phyloP scores from a whole-genome alignment of 495 filamentous ascomycete genomes.

The Aspergillus sparsus region DNA sequence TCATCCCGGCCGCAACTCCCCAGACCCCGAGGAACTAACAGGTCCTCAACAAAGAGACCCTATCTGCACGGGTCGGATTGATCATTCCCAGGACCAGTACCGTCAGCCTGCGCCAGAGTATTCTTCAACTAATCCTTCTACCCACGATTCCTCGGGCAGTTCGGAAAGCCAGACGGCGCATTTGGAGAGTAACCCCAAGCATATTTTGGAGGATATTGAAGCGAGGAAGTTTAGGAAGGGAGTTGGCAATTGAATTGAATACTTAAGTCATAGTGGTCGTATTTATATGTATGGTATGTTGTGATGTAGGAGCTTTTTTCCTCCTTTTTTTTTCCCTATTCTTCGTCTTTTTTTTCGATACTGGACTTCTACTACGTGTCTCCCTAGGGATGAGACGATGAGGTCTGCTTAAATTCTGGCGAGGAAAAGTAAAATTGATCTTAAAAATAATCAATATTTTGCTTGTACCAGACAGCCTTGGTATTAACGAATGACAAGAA shows the following conservation, averaged over 20 bases:
- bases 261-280: too few relatives aligned
- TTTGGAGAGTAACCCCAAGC: slow-evolving; percentile 66
- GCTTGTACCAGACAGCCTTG: slow-evolving; percentile 22
- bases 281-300: not conserved
- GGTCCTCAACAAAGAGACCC: slow-evolving; percentile 61
- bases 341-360: not conserved
- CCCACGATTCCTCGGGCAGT: slow-evolving; percentile 14
- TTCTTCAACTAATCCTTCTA: slow-evolving; percentile 22
- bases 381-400: not conserved
- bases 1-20: slow-evolving; percentile 75
- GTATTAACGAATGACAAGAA: not conserved
- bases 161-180: slow-evolving; percentile 22
- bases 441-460: slow-evolving; percentile 1
- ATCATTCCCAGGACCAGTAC: slow-evolving; percentile 33
- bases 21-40: slow-evolving; percentile 68
- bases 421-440: not conserved
- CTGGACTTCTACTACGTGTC: too few relatives aligned
- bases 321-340: too few relatives aligned
- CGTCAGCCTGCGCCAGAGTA: slow-evolving; percentile 29
- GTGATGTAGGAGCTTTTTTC: not conserved
- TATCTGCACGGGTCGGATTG: slow-evolving; percentile 58
- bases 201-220: slow-evolving; percentile 67
- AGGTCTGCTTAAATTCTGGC: not conserved
- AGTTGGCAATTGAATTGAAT: slow-evolving; percentile 18
- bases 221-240: slow-evolving; percentile 62